Conservation (phyloP, 257 asterid genomes). For the Solanum bulbocastanum region DNA sequence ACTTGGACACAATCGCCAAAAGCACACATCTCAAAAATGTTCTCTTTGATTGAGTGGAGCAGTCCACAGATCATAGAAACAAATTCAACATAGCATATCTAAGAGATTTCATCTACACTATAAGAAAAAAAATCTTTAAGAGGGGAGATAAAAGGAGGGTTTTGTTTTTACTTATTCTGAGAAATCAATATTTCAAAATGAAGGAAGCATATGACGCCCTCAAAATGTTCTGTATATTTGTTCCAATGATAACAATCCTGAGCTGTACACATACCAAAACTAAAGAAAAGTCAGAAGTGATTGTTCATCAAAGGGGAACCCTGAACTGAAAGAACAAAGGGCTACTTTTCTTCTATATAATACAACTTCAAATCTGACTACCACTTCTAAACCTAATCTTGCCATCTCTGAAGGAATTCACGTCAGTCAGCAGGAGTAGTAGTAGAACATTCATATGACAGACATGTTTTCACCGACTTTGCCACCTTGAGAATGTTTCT, state of each 20-base stretch:
- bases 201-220: not conserved
- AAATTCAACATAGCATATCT: not conserved
- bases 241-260: slow-evolving; percentile 33
- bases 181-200: slow-evolving; percentile 1
- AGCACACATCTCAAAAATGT: not conserved
- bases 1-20: not conserved
- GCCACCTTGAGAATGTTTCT: slow-evolving; percentile 17
- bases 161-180: not conserved
- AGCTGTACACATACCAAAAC: slow-evolving; percentile 55
- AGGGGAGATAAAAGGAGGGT: not conserved
- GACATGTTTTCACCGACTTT: slow-evolving; percentile 26
- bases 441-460: slow-evolving; percentile 23
- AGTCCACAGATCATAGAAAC: not conserved
- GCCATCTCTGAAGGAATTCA: slow-evolving; percentile 14
- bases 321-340: slow-evolving; percentile 46
- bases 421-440: slow-evolving; percentile 28
- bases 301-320: slow-evolving; percentile 36
- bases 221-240: slow-evolving; percentile 29
- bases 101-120: not conserved
- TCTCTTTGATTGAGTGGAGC: not conserved
- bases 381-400: slow-evolving; percentile 35
- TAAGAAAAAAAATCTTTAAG: not conserved
- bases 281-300: slow-evolving; percentile 33
- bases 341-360: slow-evolving; percentile 43
- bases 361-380: slow-evolving; percentile 37